These are phyloP conservation scores for Paramecium tetraurelia DNA, from an alignment of 73 alveolate genomes.

Conservation along the genomic window DNA sequence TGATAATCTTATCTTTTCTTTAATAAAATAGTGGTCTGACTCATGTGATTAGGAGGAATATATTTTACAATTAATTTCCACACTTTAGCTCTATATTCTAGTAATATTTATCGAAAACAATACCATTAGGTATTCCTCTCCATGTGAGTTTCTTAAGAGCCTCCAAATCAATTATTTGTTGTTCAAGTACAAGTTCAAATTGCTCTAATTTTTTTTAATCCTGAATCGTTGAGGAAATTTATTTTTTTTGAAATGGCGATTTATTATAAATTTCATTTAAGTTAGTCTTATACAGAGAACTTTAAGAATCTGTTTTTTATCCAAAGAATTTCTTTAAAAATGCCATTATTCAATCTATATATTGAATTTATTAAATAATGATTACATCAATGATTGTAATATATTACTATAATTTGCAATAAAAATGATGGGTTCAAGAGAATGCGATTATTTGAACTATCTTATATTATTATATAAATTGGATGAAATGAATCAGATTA, in stretches of 20 bases:
- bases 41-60: slow-evolving; percentile 61
- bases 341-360: not conserved
- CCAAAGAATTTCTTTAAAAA: slow-evolving; percentile 16
- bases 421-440: not conserved
- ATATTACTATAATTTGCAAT: not conserved
- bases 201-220: slow-evolving; percentile 20
- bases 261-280: slow-evolving; percentile 16
- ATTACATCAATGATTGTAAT: not conserved
- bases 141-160: not conserved
- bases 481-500: not conserved
- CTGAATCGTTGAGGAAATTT: not conserved
- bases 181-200: slow-evolving; percentile 30
- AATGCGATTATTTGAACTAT: no score
- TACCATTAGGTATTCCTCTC: slow-evolving; percentile 52
- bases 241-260: slow-evolving; percentile 5
- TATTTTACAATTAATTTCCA: slow-evolving; percentile 58
- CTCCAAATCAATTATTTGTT: slow-evolving; percentile 6
- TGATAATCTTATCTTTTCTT: slow-evolving; percentile 57
- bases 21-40: not conserved
- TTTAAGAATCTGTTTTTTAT: not conserved
- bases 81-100: slow-evolving; percentile 52
- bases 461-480: no score
- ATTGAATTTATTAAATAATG: not conserved
- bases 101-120: not conserved
- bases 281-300: slow-evolving; percentile 27